A percentile compares a stretch with the other conserved stretches of the same genome.
Conservation (phyloP, 345 rosid genomes). For the Eucalyptus pumila region DNA sequence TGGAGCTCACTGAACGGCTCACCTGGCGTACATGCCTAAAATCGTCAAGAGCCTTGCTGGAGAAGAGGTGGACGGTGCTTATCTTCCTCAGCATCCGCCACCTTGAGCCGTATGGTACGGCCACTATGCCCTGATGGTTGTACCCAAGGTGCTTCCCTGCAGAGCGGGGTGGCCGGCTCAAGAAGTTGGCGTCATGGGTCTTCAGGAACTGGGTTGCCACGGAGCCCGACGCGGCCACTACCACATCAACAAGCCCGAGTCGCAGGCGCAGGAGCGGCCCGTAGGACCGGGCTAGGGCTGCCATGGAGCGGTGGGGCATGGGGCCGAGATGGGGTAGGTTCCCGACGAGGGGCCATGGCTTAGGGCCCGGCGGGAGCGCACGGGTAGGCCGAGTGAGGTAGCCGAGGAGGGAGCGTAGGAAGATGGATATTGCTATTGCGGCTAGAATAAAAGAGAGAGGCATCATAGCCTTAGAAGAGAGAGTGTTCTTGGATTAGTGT, state of each 20-base stretch:
- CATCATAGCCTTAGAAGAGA: neutral
- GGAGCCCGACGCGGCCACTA: constrained; percentile 75
- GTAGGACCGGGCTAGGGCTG: constrained; percentile 35
- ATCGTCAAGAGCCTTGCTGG: constrained; percentile 80
- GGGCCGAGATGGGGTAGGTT: constrained; percentile 76
- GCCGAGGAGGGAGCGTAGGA: constrained; percentile 12
- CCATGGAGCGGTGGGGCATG: constrained; percentile 56
- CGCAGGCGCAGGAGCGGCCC: constrained; percentile 78
- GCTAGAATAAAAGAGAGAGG: neutral
- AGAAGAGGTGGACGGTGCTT: constrained; percentile 72
- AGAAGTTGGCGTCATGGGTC: constrained; percentile 71
- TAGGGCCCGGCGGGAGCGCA: constrained; percentile 75
- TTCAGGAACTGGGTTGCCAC: constrained; percentile 77
- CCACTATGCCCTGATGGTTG: constrained; percentile 78
- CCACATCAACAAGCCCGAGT: constrained; percentile 59
- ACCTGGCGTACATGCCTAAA: constrained; percentile 73
- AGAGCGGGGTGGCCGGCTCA: constrained; percentile 70
- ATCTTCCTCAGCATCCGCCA: constrained; percentile 88
- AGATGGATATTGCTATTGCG: neutral
- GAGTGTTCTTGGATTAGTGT: neutral
- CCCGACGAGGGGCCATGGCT: constrained; percentile 79
- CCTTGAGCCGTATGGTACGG: constrained; percentile 76
- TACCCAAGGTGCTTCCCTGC: constrained; percentile 79
- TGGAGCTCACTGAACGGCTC: neutral
- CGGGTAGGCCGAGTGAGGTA: constrained; percentile 4